phyloP scores from a whole-genome alignment of 2,329 filamentous ascomycete genomes.

The Neonectria punicea region DNA sequence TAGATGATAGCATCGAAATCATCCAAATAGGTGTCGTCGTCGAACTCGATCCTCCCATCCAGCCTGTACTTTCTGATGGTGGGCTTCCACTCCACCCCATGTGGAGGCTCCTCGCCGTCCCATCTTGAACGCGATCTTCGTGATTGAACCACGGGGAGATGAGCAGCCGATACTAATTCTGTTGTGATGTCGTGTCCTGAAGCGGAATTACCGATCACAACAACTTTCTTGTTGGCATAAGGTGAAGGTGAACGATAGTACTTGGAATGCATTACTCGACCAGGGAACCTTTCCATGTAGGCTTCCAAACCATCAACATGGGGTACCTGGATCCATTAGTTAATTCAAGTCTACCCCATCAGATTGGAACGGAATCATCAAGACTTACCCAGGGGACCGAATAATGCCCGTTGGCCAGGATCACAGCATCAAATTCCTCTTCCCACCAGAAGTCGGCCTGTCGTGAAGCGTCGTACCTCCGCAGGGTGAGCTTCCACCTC shows the following conservation, averaged over 20 bases:
- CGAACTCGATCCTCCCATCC: slow-evolving; percentile 56
- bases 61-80: slow-evolving; percentile 56
- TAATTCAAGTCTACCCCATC: neutral
- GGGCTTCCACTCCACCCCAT: slow-evolving; percentile 64
- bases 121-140: slow-evolving; percentile 59
- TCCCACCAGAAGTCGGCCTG: slow-evolving; percentile 64
- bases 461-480: slow-evolving; percentile 55
- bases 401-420: slow-evolving; percentile 58
- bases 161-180: slow-evolving; percentile 51
- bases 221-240: slow-evolving; percentile 48
- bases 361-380: neutral
- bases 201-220: slow-evolving; percentile 57
- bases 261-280: slow-evolving; percentile 57
- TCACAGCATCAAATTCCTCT: slow-evolving; percentile 58
- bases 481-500: slow-evolving; percentile 60
- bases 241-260: slow-evolving; percentile 52
- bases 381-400: slow-evolving; percentile 56
- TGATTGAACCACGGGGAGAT: slow-evolving; percentile 62
- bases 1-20: slow-evolving; percentile 55
- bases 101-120: slow-evolving; percentile 59
- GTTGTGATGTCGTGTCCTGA: slow-evolving; percentile 54
- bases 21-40: slow-evolving; percentile 48
- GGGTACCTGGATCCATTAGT: slow-evolving; percentile 50
- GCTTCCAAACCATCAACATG: slow-evolving; percentile 55
- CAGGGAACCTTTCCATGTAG: slow-evolving; percentile 52